These are phyloP conservation scores for Tylopilus rubrobrunneus DNA, from an alignment of 768 basidiomycete species.

Conservation along the genomic window DNA sequence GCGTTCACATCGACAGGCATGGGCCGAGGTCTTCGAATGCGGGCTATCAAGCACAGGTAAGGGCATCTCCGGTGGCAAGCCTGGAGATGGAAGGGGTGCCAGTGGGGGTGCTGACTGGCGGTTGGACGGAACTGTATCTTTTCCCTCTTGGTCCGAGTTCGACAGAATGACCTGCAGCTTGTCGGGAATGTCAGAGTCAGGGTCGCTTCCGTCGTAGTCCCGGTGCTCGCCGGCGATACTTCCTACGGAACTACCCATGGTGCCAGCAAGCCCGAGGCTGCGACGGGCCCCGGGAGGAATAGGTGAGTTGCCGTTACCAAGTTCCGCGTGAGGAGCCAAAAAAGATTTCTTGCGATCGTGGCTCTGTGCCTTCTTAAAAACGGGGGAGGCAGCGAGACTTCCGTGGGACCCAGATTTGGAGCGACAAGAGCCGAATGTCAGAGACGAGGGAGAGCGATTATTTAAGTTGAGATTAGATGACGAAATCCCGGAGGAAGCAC, in stretches of 20 bases:
- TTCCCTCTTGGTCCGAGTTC: constrained; percentile 33
- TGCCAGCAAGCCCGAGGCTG: constrained; percentile 60
- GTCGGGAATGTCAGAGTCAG: constrained; percentile 77
- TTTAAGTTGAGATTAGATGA: constrained; percentile 21
- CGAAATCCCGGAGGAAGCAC: constrained; percentile 23
- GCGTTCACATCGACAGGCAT: too few species aligned
- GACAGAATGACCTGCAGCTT: constrained; percentile 65
- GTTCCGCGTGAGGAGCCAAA: constrained; percentile 11
- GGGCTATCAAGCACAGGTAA: constrained; percentile 29
- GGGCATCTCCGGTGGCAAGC: constrained; percentile 40
- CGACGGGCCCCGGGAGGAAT: constrained; percentile 51
- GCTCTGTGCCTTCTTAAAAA: constrained; percentile 35
- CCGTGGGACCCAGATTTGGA: constrained; percentile 28
- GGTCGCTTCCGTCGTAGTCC: constrained; percentile 53
- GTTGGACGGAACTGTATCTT: constrained; percentile 39
- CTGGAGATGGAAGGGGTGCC: constrained; percentile 38
- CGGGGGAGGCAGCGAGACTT: constrained; percentile 28
- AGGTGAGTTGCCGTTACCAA: constrained; percentile 28
- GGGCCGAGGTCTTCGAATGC: constrained; percentile 4
- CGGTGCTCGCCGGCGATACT: constrained; percentile 44
- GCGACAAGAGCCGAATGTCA: constrained; percentile 36
- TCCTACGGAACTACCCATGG: constrained; percentile 58
- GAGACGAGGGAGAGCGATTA: constrained; percentile 29
- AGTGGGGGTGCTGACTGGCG: not conserved
- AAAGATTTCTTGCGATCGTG: constrained; percentile 27